Evolutionary conservation across 1,284 basidiomycete genomes (phyloP), one percentile per base, ranked within the genome.

Genomic region (Irpex sp.): DNA sequence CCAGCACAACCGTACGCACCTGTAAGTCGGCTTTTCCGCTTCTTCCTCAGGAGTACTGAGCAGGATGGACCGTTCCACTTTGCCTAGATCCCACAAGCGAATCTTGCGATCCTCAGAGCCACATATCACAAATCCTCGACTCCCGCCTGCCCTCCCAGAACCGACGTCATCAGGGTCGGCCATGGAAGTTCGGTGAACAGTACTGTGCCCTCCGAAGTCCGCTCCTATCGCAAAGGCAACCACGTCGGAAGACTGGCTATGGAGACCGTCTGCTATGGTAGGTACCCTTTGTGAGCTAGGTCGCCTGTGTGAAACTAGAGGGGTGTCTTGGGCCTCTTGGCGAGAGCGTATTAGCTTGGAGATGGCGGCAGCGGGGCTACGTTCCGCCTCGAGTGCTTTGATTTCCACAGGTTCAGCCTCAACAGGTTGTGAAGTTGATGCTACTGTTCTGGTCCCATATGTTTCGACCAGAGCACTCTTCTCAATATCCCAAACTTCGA

Each of bases 401-500:
- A 81, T 68, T 54, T 83, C 81, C 60, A 80, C 75, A 0, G 81
- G 81, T 61, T 85, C 84, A 7, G 12, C 39, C 39, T 80, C 77
- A 3, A 79, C 63, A 12, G 80, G 73, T 47, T 85, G 82, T 0
- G 80, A 71, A 3, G 74, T 23, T 39, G 77, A 79, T 1, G 70
- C 64, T 16, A 70, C 75, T 23, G 64, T 66, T 47, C 85, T 77
- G 3, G 81, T 85, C n/a, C 80, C 73, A 64, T 86, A 91, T 1
- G 81, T 85, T 71, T 93, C 90, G 51, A 91, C 85, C 28, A 91
- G 74, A 8, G 73, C 68, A 1, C 83, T 80, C 66, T 82, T 83
- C 72, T 91, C 90, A 57, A 92, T 83, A 67, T 93, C 89, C 91
- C 91, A 93, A 1, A 91, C 87, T 68, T 93, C 90, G 5, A 91